phyloP scores from a whole-genome alignment of 75 land plant genomes.

The Pinus tabuliformis region DNA sequence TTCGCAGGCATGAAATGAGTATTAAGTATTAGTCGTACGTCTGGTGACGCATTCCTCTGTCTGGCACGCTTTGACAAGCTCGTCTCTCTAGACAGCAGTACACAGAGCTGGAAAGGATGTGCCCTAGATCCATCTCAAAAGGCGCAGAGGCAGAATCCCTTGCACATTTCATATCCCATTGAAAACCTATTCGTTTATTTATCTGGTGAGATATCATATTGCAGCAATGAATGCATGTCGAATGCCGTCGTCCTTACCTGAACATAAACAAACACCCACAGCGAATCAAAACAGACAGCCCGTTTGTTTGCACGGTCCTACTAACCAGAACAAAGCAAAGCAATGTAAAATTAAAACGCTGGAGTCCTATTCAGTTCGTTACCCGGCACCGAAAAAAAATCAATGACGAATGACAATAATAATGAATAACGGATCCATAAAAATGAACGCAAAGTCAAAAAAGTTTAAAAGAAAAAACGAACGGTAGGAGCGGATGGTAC shows the following conservation, averaged over 20 bases:
- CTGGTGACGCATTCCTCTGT: not conserved
- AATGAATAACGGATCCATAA: not conserved
- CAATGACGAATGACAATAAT: not conserved
- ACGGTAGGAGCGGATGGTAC: not conserved
- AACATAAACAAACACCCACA: not conserved
- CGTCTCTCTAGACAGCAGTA: too few species aligned
- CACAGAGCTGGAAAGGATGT: not conserved
- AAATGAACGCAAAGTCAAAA: not conserved
- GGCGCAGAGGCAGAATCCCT: not conserved
- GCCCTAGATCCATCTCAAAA: constrained; percentile 8
- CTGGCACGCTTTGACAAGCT: not conserved
- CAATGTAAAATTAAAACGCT: not conserved
- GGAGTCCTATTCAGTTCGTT: not conserved
- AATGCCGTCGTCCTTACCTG: not conserved
- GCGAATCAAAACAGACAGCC: not conserved
- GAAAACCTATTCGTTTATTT: not conserved
- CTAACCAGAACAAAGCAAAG: not conserved
- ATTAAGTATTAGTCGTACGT: not conserved
- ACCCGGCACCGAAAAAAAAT: not conserved
- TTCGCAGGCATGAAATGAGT: not conserved
- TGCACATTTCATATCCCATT: not conserved
- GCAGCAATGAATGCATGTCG: constrained; percentile 4
- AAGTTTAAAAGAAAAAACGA: not conserved
- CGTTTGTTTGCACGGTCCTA: not conserved
- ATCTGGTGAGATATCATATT: constrained; percentile 1